Evolutionary conservation across 305 asterid genomes (phyloP), one percentile per base, ranked within the genome.

Genomic region (Fraxinus ornus): DNA sequence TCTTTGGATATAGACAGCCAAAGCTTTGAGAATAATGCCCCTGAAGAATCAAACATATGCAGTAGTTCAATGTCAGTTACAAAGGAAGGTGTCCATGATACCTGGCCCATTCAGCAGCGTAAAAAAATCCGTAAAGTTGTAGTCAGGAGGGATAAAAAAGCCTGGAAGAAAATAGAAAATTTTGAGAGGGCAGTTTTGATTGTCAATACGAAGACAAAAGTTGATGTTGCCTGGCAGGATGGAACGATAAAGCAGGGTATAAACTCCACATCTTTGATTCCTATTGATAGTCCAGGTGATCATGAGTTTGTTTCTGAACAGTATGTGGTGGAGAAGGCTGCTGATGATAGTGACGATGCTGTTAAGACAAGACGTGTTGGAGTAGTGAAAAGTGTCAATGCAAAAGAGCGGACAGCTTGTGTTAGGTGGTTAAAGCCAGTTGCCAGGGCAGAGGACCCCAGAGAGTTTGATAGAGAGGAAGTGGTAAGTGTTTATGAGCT

Each of bases 281-380:
- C 98, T 62, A 90, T 94, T 74, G 98, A 95, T 76, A 92, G 89
- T 84, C 98, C 98, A 12, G 98, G 97, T 44, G 98, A 97, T 88
- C 98, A 93, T 84, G 99, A 97, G 36, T 97, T 97, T 86, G 96
- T 97, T 78, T 91, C 98, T 13, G 98, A 97, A 88, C 97, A 95
- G 87, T 97, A 95, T 84, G 97, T 97, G 39, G 95, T 95, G 82
- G 98, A 92, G 90, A 97, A 92, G 85, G 95, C 95, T 70, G 88
- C 91, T 82, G 98, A 92, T 83, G 90, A 88, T 66, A 88, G 88
- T 87, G 93, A 93, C 36, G 93, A 92, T 81, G 77, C 83, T 84
- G 80, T 83, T 87, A 97, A 91, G 84, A 73, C 86, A 78, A 90
- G 94, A 85, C 97, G 97, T 76, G 90, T 93, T 81, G 99, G 99